These are phyloP conservation scores for Plasmodium blacklocki DNA, from an alignment of 169 alveolate species.

Conservation along the genomic window DNA sequence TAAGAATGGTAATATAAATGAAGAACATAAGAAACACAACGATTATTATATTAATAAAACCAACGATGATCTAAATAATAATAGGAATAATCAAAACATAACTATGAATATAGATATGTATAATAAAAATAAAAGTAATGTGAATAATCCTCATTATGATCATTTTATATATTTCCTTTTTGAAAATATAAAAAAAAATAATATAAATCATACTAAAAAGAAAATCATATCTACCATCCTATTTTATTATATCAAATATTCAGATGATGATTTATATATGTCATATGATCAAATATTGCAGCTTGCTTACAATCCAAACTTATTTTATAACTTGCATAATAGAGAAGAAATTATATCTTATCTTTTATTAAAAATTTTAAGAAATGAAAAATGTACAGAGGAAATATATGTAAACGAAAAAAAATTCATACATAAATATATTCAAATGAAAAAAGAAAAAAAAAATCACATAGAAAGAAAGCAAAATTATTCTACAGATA, in stretches of 20 bases:
- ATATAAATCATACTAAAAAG: constrained; percentile 2
- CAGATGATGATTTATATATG: constrained; percentile 6
- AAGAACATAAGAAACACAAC: not conserved
- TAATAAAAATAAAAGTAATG: no score
- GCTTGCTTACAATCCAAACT: constrained; percentile 31
- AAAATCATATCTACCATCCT: not conserved
- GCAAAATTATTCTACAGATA: not conserved
- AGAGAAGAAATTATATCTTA: constrained; percentile 59
- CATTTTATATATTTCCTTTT: not conserved
- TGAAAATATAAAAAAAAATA: not conserved
- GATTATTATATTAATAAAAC: no score
- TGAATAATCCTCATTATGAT: not conserved
- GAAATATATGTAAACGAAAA: constrained; percentile 27
- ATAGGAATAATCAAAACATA: no score
- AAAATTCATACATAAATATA: not conserved
- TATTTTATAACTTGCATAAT: constrained; percentile 27
- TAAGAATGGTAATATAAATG: not conserved
- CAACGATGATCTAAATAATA: no score
- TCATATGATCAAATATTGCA: constrained; percentile 51
- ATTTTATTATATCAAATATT: constrained; percentile 25
- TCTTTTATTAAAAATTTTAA: constrained; percentile 17
- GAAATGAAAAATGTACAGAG: constrained; percentile 22
- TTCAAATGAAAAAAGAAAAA: not conserved
- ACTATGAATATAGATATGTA: no score
- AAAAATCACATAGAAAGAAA: not conserved